These are phyloP conservation scores for Cladophialophora immunda DNA, from an alignment of 2,329 filamentous ascomycete genomes.

Conservation along the genomic window DNA sequence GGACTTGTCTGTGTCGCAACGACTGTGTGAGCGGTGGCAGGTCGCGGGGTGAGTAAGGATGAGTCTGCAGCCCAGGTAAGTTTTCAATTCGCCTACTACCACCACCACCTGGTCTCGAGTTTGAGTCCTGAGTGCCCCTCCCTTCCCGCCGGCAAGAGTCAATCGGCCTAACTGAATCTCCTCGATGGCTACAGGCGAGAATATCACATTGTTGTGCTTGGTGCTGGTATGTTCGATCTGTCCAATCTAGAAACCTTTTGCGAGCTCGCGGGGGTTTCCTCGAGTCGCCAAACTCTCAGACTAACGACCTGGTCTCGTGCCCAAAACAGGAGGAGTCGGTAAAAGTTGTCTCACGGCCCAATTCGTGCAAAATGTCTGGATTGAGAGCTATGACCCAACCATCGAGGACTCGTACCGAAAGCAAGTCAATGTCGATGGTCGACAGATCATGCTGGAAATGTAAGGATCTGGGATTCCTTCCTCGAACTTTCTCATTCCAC, in stretches of 20 bases:
- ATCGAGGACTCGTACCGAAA: constrained; percentile 90
- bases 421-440: constrained; percentile 87
- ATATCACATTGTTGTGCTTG: constrained; percentile 83
- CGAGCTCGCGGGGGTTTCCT: constrained; percentile 25
- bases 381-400: constrained; percentile 88
- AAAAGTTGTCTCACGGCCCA: constrained; percentile 94
- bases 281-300: constrained; percentile 4
- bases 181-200: constrained; percentile 67
- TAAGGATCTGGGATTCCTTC: constrained; percentile 56
- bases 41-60: constrained; percentile 27
- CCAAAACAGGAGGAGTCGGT: constrained; percentile 77
- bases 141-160: not conserved
- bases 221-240: constrained; percentile 68
- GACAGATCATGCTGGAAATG: constrained; percentile 91
- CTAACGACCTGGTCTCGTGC: constrained; percentile 22
- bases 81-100: constrained; percentile 2
- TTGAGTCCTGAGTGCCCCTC: not conserved
- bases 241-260: not conserved
- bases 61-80: constrained; percentile 41
- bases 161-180: constrained; percentile 9
- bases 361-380: constrained; percentile 94
- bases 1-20: constrained; percentile 13
- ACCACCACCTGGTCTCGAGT: not conserved
- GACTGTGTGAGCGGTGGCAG: constrained; percentile 2
- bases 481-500: constrained; percentile 84